A percentile compares a stretch with the other conserved stretches of the same genome.
Conservation (phyloP, 352 stramenopile genomes). For the Pythium brassicae region DNA sequence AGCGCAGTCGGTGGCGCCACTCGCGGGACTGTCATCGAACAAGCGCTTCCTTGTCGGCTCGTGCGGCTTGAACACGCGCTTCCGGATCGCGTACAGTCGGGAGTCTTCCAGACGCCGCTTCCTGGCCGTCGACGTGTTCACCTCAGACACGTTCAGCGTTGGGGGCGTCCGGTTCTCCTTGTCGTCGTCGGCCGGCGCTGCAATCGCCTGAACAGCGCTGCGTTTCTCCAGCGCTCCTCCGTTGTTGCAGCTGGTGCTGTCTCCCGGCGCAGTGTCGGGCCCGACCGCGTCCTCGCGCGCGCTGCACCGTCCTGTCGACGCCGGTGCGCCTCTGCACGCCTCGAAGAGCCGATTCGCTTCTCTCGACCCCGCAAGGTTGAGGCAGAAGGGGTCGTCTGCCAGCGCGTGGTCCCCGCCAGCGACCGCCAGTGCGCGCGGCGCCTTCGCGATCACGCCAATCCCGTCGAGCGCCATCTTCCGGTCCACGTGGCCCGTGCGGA, state of each 20-base stretch:
- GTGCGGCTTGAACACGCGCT: background rate
- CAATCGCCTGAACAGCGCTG: background rate
- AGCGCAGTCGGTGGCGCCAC: background rate
- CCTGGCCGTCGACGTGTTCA: conserved; percentile 1
- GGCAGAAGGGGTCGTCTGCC: too few relatives aligned
- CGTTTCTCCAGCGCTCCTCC: too few relatives aligned
- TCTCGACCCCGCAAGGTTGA: too few relatives aligned
- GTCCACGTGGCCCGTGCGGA: conserved; percentile 3
- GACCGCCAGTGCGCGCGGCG: background rate
- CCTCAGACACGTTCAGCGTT: background rate
- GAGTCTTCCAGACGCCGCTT: conserved; percentile 3
- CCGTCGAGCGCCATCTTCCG: background rate
- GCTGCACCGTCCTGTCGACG: too few relatives aligned
- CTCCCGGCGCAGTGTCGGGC: too few relatives aligned
- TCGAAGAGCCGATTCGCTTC: background rate
- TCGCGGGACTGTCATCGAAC: background rate
- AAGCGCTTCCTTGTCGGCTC: conserved; percentile 8
- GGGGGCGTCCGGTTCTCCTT: conserved; percentile 10
- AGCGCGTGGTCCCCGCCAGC: background rate
- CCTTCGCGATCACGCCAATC: background rate
- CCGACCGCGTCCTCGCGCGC: too few relatives aligned
- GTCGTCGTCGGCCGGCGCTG: background rate
- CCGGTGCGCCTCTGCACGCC: background rate
- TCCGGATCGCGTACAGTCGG: background rate
- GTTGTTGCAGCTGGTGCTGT: too few relatives aligned